Base-by-base conservation (phyloP, 2,329 filamentous ascomycete species). In the Lasiodiplodia sp. region DNA sequence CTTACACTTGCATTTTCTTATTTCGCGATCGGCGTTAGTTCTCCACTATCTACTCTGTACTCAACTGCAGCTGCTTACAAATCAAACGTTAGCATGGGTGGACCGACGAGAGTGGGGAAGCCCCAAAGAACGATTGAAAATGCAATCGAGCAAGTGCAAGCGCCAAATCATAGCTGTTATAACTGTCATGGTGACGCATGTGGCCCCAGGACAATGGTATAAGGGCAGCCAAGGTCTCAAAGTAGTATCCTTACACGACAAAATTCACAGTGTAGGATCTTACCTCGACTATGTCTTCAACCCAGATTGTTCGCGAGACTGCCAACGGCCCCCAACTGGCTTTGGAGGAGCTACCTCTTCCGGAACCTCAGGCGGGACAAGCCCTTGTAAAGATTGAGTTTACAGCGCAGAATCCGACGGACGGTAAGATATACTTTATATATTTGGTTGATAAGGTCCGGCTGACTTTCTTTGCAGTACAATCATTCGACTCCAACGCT, bases 401-500 rank as follows among this genome's bases (percentile, higher is more conserved):
- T 18, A 68, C 71, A 2, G 73, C 73, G 3, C 72, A 73, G 52
- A 75, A 75, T 52, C 73, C 72, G 1, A 75, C 73, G 7, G 73
- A 74, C 49, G 70, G 71, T 73, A 69, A 37, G 66, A 14, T n/a
- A 11, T 12, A 14, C 16, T 16, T 8, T n/a, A 3, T 12, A 10
- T 18, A 4, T 8, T 16, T 14, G 3, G 18, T 7, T 16, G 23
- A 34, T 16, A 16, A 25, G 2, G 6, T 12, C 49, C n/a, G 21
- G 16, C 40, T 52, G 47, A 37, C 16, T 23, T 2, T n/a, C 4
- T n/a, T 21, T 2, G 7, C 23, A 73, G 71, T 74, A 2, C 72
- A 74, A 60, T 69, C 72, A 2, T 69, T 73, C n/a, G 72, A 73
- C 31, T 25, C 25, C 12, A 71, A 81, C 47, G 75, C 75, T 2